phyloP scores from a whole-genome alignment of 106 monocot genomes.

The Xerophyta viscosa region DNA sequence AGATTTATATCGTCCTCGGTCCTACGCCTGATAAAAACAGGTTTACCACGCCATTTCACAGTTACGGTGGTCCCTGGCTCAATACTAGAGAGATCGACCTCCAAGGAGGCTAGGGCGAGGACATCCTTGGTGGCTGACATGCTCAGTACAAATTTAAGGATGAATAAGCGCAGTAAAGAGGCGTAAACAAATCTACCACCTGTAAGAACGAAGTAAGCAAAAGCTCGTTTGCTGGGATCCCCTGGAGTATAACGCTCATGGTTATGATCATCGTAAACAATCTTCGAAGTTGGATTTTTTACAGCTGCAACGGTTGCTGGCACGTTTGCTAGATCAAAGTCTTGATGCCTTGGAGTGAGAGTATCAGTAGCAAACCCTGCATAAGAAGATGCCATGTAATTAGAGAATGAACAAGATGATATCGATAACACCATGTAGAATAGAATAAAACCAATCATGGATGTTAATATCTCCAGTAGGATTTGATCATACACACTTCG shows the following conservation, averaged over 20 bases:
- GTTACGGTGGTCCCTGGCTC: constrained; percentile 37
- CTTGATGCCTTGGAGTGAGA: constrained; percentile 2
- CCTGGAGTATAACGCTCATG: constrained; percentile 15
- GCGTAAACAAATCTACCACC: constrained; percentile 22
- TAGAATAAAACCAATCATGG: too few species aligned
- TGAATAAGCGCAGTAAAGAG: constrained; percentile 21
- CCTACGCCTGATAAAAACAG: constrained; percentile 33
- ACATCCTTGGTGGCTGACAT: constrained; percentile 41
- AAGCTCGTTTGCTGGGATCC: constrained; percentile 16
- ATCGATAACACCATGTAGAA: too few species aligned
- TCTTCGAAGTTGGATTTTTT: constrained; percentile 10
- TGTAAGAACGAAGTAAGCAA: constrained; percentile 13
- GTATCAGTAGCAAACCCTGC: constrained; percentile 13
- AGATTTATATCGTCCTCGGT: constrained; percentile 33
- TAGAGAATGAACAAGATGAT: too few species aligned
- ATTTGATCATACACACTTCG: too few species aligned
- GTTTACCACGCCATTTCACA: constrained; percentile 44
- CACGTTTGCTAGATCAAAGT: not conserved
- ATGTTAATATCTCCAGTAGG: too few species aligned
- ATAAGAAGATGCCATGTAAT: too few species aligned
- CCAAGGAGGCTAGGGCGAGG: constrained; percentile 34
- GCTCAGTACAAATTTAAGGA: constrained; percentile 36
- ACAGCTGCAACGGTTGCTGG: constrained; percentile 9
- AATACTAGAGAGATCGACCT: constrained; percentile 37
- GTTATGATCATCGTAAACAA: constrained; percentile 14